Evolutionary conservation across 257 asterid genomes (phyloP), one percentile per base, ranked within the genome.

Genomic region (Penstemon davidsonii): DNA sequence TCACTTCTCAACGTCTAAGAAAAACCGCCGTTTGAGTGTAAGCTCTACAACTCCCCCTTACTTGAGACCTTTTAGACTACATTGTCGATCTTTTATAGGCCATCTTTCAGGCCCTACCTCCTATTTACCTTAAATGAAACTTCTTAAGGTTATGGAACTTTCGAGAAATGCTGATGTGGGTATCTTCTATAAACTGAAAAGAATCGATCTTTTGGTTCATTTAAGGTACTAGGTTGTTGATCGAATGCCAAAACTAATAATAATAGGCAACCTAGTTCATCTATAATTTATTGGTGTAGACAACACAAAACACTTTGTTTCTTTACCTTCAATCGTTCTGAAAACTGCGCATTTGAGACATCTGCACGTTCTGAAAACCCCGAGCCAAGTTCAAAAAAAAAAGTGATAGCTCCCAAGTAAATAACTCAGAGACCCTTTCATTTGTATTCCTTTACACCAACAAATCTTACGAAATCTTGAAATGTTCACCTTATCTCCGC

Each of bases 191-290:
- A 56, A 8, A 1, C 15, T 42, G 9, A 37, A 19, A 42, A 67
- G 62, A 38, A 54, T 50, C 11, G 70, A 68, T 36, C 19, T 1
- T 50, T 61, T 77, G 8, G 47, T 50, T 45, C 15, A 49, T 55
- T 57, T 77, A 63, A 77, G 78, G 41, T 77, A 77, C 58, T 43
- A 68, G 57, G 75, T 39, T 41, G 4, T 69, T 19, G 43, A 51
- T 3, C 7, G 13, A n/a, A 15, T 77, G 56, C 73, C 69, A 0
- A 12, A 63, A 58, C 65, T 73, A 6, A 64, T 73, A 15, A 15
- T 15, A 3, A 46, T 64, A 53, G 67, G 43, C 46, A 7, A 55
- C 61, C 72, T 72, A 4, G 56, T 43, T 45, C 73, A 73, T 61
- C 55, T 76, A 10, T 75, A 80, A 60, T 67, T 62, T 65, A 64